Evolutionary conservation across 208 protist genomes (phyloP), one percentile per base, ranked within the genome.

Genomic region (Crithidia thermophila): DNA sequence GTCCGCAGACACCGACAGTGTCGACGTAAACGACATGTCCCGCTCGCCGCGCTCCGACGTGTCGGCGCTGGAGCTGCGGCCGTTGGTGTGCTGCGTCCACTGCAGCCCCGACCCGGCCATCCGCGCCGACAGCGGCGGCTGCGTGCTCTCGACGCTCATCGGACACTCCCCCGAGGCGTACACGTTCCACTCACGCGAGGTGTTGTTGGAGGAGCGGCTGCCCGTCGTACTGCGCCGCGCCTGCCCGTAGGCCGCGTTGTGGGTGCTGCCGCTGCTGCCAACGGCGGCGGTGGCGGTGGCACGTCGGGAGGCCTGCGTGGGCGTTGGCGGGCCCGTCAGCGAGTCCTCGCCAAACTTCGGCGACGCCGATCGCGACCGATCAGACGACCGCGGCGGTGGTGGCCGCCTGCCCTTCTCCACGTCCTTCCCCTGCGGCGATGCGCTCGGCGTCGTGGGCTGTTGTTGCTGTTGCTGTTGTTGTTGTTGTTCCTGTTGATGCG

Each of bases 121-220:
- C 11, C 34, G 45, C 49, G 28, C 37, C 60, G 36, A 33, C 37
- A 58, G 34, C 47, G 37, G 46, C 16, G 47, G 40, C 34, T 73
- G 67, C 36, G 67, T 73, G 50, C 67, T 73, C 14, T 20, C 50
- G 23, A 60, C 39, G n/a, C 67, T 73, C 31, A 34, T 11, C 5
- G 40, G 23, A 39, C 20, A 57, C 25, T 73, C 67, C 14, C 1
- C 3, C 56, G 57, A 65, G 27, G 31, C 21, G 31, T 34, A 34
- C 31, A 53, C 34, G 36, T 40, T 57, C 49, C 47, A 59, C 16
- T 59, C 58, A 53, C 31, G 52, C 10, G 57, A 73, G 50, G 21
- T 60, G 40, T 52, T 53, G 43, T 64, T 40, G 18, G 20, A 43
- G 21, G 31, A 43, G 45, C 43, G 58, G 23, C 45, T 64, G 31